These are phyloP conservation scores for Pythium plurisporium DNA, from an alignment of 352 stramenopile genomes.

Conservation along the genomic window DNA sequence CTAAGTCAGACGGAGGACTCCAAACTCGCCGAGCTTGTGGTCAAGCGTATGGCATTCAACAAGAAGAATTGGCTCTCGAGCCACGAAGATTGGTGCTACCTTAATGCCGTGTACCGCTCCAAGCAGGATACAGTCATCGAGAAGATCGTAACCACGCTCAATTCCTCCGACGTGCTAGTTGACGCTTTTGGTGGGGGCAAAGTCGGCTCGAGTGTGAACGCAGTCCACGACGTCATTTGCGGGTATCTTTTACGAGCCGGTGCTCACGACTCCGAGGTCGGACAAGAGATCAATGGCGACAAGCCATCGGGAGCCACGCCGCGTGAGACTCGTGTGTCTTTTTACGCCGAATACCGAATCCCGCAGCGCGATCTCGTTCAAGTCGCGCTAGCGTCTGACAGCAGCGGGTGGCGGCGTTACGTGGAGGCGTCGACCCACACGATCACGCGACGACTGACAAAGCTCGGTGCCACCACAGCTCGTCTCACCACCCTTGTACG, in stretches of 20 bases:
- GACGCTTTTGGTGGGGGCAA: too few relatives aligned
- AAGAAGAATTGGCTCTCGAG: slow-evolving; percentile 6
- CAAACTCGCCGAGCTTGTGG: slow-evolving; percentile 1
- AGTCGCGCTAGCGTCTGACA: background rate
- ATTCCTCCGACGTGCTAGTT: background rate
- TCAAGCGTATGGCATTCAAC: slow-evolving; percentile 18
- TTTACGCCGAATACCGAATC: slow-evolving; percentile 15
- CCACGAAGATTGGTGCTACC: slow-evolving; percentile 20
- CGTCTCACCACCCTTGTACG: slow-evolving; percentile 43
- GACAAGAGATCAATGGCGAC: too few relatives aligned
- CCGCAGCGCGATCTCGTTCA: background rate
- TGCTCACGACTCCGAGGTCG: too few relatives aligned
- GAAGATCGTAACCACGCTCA: slow-evolving; percentile 17
- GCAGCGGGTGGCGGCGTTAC: background rate
- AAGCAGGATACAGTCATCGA: background rate
- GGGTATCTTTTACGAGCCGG: background rate
- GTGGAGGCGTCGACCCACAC: background rate
- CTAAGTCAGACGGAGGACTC: background rate
- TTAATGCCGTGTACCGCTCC: slow-evolving; percentile 7
- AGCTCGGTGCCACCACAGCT: slow-evolving; percentile 4
- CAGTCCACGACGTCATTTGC: slow-evolving; percentile 10
- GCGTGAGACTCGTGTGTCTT: background rate
- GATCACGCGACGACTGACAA: slow-evolving; percentile 9
- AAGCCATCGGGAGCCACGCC: too few relatives aligned
- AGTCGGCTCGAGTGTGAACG: background rate